These are phyloP conservation scores for Russula ochroleuca DNA, from an alignment of 768 basidiomycete genomes.

Conservation along the genomic window DNA sequence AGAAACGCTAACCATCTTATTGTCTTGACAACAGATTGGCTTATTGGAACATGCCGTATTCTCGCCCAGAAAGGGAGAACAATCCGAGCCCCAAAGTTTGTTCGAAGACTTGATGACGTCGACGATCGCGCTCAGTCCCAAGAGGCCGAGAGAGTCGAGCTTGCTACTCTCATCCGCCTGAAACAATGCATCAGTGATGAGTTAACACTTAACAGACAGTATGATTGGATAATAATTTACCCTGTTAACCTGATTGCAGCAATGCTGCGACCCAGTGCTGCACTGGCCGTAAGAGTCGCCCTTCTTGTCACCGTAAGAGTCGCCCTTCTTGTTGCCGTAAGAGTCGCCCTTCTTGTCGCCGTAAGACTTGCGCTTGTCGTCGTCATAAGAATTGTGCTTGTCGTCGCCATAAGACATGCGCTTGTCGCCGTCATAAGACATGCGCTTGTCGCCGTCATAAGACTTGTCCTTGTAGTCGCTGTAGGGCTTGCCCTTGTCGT, in stretches of 20 bases:
- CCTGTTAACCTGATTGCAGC: background rate
- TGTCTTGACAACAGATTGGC: background rate
- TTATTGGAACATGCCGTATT: background rate
- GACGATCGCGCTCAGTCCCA: background rate
- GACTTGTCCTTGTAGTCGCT: background rate
- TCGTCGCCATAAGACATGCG: no score
- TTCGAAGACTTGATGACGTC: background rate
- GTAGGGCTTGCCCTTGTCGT: background rate
- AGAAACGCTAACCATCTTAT: background rate
- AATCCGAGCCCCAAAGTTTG: background rate
- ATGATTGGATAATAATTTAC: background rate
- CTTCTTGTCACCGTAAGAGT: background rate
- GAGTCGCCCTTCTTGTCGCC: no score
- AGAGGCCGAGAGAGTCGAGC: background rate
- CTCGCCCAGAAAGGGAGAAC: background rate
- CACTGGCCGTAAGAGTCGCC: background rate
- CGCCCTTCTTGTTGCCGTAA: no score
- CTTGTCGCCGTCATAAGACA: background rate
- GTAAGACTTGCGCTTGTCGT: no score
- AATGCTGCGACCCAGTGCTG: background rate
- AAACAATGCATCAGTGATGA: background rate
- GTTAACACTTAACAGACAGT: background rate
- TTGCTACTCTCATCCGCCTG: background rate
- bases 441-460: background rate
- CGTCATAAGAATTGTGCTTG: no score